Conservation (phyloP, 176 grass and related monocot species). For the Aegilops umbellulata region DNA sequence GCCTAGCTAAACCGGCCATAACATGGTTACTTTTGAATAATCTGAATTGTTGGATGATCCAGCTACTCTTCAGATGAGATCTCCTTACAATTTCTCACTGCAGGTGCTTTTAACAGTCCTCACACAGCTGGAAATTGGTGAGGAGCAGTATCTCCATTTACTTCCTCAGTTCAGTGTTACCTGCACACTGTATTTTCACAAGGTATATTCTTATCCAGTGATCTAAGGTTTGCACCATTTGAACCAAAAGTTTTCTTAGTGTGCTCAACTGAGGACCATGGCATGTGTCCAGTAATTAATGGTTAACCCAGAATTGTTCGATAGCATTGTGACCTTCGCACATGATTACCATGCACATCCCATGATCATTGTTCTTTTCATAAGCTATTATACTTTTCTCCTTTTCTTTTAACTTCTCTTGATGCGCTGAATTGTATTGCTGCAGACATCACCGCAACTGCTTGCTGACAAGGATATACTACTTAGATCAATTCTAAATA, state of each 20-base stretch:
- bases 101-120: constrained; percentile 89
- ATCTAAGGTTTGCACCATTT: neutral
- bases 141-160: constrained; percentile 80
- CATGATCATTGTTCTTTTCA: constrained; percentile 5
- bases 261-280: constrained; percentile 1
- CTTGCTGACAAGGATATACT: constrained; percentile 76
- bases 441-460: constrained; percentile 72
- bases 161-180: constrained; percentile 82
- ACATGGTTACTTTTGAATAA: neutral
- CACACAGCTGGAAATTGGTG: constrained; percentile 90
- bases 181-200: constrained; percentile 91
- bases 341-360: neutral
- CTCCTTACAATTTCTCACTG: constrained; percentile 12
- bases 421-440: constrained; percentile 22
- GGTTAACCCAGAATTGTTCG: constrained; percentile 1
- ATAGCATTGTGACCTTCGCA: neutral
- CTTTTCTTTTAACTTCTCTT: constrained; percentile 19
- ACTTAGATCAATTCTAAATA: constrained; percentile 70
- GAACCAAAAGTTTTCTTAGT: constrained; percentile 3
- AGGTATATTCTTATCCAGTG: constrained; percentile 46
- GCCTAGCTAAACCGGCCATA: no score
- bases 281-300: neutral
- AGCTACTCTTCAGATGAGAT: constrained; percentile 25
- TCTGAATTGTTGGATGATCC: neutral
- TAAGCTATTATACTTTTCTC: constrained; percentile 13